A percentile compares a stretch with the other conserved stretches of the same genome.
These are phyloP conservation scores for Auricularia heimuer DNA, from an alignment of 768 basidiomycete species.

Conservation along the genomic window DNA sequence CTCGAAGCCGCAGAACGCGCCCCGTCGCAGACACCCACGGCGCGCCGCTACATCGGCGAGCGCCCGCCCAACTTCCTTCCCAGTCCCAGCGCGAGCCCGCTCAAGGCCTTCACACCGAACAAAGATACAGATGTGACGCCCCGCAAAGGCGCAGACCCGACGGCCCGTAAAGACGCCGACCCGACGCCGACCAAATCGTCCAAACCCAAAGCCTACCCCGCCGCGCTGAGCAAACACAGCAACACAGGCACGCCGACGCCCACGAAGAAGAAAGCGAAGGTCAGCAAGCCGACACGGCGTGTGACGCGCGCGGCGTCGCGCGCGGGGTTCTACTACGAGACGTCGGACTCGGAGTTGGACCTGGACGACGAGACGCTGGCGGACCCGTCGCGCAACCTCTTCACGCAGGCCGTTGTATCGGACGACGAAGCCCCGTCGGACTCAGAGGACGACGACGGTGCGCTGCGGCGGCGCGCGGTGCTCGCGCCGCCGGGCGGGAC, in stretches of 20 bases:
- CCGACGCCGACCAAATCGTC: neutral
- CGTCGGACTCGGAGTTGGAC: neutral
- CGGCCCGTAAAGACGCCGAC: no score
- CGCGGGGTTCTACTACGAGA: neutral
- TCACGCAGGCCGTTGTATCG: neutral
- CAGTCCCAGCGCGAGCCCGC: no score
- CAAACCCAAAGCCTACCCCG: neutral
- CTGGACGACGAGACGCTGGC: neutral
- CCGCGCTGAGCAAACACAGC: neutral
- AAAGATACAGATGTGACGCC: no score
- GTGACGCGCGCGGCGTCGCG: neutral
- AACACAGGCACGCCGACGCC: neutral
- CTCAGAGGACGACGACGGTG: neutral
- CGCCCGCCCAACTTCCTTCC: no score
- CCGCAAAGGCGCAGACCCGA: no score
- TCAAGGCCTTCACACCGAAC: no score
- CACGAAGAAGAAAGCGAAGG: neutral
- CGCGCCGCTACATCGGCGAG: no score
- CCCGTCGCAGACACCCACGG: no score
- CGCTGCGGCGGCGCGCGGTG: neutral
- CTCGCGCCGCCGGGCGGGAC: no score
- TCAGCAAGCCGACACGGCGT: neutral
- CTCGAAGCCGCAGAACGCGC: no score
- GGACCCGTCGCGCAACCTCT: neutral
- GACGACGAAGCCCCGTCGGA: neutral